Conservation (phyloP, 2,329 filamentous ascomycete genomes). For the Myriosclerotinia duriaeana region DNA sequence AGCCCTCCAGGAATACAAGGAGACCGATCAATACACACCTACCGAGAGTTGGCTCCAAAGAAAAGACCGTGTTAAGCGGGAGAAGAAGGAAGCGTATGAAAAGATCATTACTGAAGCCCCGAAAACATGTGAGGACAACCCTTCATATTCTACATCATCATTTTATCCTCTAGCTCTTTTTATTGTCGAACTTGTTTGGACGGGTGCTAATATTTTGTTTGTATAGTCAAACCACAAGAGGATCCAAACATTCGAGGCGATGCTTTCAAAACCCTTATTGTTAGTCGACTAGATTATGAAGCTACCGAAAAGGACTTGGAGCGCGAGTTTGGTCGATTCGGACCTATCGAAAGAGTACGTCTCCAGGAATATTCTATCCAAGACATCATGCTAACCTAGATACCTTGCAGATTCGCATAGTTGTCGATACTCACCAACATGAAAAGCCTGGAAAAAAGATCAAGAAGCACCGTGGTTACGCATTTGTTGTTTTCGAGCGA, state of each 20-base stretch:
- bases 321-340: slow-evolving; percentile 89
- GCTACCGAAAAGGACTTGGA: slow-evolving; percentile 87
- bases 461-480: slow-evolving; percentile 85
- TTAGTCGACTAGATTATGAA: slow-evolving; percentile 86
- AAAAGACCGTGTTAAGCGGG: slow-evolving; percentile 77
- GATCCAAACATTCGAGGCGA: slow-evolving; percentile 90
- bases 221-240: slow-evolving; percentile 72
- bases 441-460: slow-evolving; percentile 74
- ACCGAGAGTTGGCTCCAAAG: slow-evolving; percentile 92
- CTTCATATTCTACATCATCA: slow-evolving; percentile 34
- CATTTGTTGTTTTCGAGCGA: slow-evolving; percentile 93
- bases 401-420: slow-evolving; percentile 72
- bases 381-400: slow-evolving; percentile 24
- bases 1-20: slow-evolving; percentile 73
- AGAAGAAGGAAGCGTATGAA: slow-evolving; percentile 71
- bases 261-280: slow-evolving; percentile 91
- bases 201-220: slow-evolving; percentile 30
- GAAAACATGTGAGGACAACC: slow-evolving; percentile 38
- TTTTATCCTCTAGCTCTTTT: slow-evolving; percentile 24
- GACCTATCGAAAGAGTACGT: slow-evolving; percentile 85
- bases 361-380: neutral
- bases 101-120: slow-evolving; percentile 43
- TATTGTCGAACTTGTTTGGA: neutral
- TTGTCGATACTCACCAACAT: slow-evolving; percentile 70
- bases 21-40: slow-evolving; percentile 71